Evolutionary conservation across 2,329 filamentous ascomycete genomes (phyloP).

Genomic region (Colletotrichum chrysophilum): DNA sequence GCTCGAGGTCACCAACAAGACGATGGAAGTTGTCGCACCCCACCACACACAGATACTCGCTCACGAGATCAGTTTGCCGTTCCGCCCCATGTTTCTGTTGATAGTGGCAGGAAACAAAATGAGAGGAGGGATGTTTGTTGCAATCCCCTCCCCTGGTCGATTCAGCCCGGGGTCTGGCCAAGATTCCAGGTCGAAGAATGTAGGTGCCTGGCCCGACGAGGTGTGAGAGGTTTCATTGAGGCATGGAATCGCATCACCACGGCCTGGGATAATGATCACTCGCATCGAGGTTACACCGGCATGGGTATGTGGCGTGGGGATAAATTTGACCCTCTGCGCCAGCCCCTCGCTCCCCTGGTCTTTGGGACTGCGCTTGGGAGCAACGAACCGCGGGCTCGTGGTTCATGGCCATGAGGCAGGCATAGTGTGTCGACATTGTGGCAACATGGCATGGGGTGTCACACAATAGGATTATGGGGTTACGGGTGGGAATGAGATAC

Average conservation of each 20-base stretch:
- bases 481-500: background rate
- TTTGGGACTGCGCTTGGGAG: background rate
- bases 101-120: background rate
- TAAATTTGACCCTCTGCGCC: background rate
- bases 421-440: background rate
- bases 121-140: background rate
- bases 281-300: background rate
- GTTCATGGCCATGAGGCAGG: background rate
- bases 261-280: background rate
- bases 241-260: background rate
- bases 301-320: background rate
- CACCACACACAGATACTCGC: background rate
- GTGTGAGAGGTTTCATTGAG: background rate
- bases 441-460: background rate
- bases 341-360: background rate
- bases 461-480: background rate
- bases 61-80: background rate
- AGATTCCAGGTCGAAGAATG: background rate
- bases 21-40: background rate
- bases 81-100: background rate
- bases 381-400: background rate
- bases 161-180: background rate
- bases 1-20: background rate
- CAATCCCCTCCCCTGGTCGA: background rate
- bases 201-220: background rate